Conservation (phyloP, 352 stramenopile species). For the Phytophthora idaei region DNA sequence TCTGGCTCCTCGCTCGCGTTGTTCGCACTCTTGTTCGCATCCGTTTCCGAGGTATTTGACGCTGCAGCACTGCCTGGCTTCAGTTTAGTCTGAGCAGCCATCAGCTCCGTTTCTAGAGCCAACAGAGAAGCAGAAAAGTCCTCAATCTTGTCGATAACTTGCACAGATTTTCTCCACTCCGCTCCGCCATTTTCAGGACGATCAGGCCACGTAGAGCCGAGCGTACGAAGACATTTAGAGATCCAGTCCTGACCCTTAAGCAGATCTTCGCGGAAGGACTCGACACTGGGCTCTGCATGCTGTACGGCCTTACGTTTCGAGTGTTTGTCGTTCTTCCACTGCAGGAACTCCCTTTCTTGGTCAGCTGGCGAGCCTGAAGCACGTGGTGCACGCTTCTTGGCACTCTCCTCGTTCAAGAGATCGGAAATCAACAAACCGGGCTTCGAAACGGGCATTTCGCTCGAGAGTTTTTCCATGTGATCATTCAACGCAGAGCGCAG, state of each 20-base stretch:
- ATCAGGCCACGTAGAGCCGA: slow-evolving; percentile 70
- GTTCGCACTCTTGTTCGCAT: slow-evolving; percentile 20
- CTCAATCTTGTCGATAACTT: slow-evolving; percentile 37
- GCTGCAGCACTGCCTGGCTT: slow-evolving; percentile 8
- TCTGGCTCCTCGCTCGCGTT: slow-evolving; percentile 29
- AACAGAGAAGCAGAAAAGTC: slow-evolving; percentile 56
- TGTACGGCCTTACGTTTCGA: slow-evolving; percentile 28
- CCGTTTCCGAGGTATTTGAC: slow-evolving; percentile 3
- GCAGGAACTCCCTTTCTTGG: slow-evolving; percentile 41
- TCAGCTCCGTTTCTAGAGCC: slow-evolving; percentile 69
- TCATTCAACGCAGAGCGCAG: slow-evolving; percentile 60
- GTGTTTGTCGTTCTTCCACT: slow-evolving; percentile 75
- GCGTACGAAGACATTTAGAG: slow-evolving; percentile 60
- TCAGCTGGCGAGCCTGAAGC: slow-evolving; percentile 4
- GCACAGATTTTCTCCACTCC: slow-evolving; percentile 59
- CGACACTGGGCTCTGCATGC: slow-evolving; percentile 43
- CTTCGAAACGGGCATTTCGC: slow-evolving; percentile 77
- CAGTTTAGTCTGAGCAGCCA: slow-evolving; percentile 51
- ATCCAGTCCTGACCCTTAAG: slow-evolving; percentile 67
- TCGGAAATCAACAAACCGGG: slow-evolving; percentile 78
- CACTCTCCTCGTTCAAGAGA: slow-evolving; percentile 64
- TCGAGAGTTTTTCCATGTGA: slow-evolving; percentile 60
- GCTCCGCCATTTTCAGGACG: slow-evolving; percentile 36
- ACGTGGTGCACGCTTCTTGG: slow-evolving; percentile 52
- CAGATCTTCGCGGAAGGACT: slow-evolving; percentile 64